Evolutionary conservation across 208 protist genomes (phyloP), one percentile per base, ranked within the genome.

Genomic region (Leishmania martiniquensis): DNA sequence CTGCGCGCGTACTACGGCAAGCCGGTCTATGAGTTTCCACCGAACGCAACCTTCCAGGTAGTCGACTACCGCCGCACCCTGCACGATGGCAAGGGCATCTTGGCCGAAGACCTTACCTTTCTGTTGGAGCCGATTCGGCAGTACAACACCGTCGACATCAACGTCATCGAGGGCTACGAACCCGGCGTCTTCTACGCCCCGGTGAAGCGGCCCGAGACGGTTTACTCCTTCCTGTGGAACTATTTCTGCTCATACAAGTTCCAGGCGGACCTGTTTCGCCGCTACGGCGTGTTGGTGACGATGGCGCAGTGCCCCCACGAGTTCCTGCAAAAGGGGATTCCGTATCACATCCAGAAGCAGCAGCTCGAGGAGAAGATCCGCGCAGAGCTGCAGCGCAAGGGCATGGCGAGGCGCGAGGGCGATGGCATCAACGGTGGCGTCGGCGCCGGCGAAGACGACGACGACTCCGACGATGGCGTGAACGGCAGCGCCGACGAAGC

Each of bases 21-120:
- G 63, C 83, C 85, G 6, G 70, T 91, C 37, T 73, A 79, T 2
- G 72, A 87, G 49, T 55, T 86, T 51, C 78, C 81, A 5, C 90
- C 93, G 13, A 91, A 89, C 68, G 93, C 93, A n/a, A 97, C 93
- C 32, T 97, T 97, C 72, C 82, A 86, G 20, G 80, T 97, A 20
- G 83, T 86, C 15, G 93, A 97, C 84, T 97, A 93, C 78, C 78
- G 85, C 65, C 73, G 84, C 52, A 91, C 75, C 20, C 69, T 92
- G 55, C 78, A 82, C 72, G 78, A 83, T 47, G 86, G 89, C 32
- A 75, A 69, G 42, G 90, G 93, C 47, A 95, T 97, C 76, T 87
- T 83, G 15, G 49, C 77, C 0, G 90, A 94, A 29, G 87, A 97
- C 37, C 63, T 97, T 12, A 32, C 54, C 2, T 66, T 80, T n/a